phyloP scores from a whole-genome alignment of 495 filamentous ascomycete species.

The Daldinia childiae region DNA sequence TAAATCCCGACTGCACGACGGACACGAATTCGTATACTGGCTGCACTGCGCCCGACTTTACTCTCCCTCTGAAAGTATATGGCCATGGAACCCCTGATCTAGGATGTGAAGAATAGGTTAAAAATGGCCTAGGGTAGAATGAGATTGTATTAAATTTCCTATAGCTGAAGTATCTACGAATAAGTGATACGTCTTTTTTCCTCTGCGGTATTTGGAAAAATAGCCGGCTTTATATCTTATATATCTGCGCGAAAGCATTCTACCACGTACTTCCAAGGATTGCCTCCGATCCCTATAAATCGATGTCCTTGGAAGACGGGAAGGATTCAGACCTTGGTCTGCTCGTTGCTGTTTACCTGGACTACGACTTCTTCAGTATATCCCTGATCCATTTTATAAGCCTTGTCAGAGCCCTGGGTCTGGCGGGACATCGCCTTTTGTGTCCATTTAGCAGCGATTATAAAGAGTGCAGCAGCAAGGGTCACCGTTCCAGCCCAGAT shows the following conservation, averaged over 20 bases:
- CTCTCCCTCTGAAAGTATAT: not conserved
- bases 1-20: not conserved
- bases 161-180: too few species aligned
- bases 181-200: too few species aligned
- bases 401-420: not conserved
- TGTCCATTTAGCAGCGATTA: not conserved
- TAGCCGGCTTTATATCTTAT: not conserved
- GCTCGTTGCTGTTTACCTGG: not conserved
- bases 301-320: not conserved
- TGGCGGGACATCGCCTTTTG: not conserved
- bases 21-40: not conserved
- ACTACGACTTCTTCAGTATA: not conserved
- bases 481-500: conserved; percentile 16
- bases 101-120: not conserved
- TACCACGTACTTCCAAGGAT: not conserved
- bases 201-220: not conserved
- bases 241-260: not conserved
- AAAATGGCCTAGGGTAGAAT: not conserved
- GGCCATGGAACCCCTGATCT: not conserved
- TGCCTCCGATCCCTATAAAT: not conserved
- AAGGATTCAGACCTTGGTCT: not conserved
- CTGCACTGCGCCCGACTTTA: not conserved
- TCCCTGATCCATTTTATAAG: not conserved
- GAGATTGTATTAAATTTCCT: too few species aligned
- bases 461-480: conserved; percentile 7